Percentiles rank a stretch among this genome's conserved stretches.
These are phyloP conservation scores for Mucor lusitanicus DNA, from an alignment of 371 early-diverging fungal genomes.

Conservation along the genomic window DNA sequence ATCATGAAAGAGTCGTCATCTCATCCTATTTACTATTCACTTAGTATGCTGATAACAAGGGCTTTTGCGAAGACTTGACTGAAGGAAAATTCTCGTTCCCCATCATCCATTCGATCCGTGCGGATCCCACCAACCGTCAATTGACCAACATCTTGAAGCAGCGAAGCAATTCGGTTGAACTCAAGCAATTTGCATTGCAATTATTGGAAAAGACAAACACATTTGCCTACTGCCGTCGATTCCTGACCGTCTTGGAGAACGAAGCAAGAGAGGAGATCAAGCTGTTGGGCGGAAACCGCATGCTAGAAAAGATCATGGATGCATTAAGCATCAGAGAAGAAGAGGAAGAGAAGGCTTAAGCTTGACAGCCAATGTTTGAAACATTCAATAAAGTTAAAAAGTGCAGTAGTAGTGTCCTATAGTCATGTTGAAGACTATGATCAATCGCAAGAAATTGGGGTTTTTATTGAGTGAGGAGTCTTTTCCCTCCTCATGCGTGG, in stretches of 20 bases:
- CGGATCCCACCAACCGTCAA: slow-evolving; percentile 60
- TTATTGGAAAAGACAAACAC: slow-evolving; percentile 76
- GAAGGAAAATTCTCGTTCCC: slow-evolving; percentile 98
- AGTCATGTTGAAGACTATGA: no score
- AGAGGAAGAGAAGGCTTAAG: not conserved
- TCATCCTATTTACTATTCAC: not conserved
- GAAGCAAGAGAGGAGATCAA: slow-evolving; percentile 62
- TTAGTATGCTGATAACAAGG: slow-evolving; percentile 88
- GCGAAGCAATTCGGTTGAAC: slow-evolving; percentile 72
- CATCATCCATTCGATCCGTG: slow-evolving; percentile 82
- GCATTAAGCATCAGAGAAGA: slow-evolving; percentile 7
- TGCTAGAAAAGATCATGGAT: slow-evolving; percentile 56
- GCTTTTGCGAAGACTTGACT: slow-evolving; percentile 95
- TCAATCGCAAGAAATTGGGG: no score
- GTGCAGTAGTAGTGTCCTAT: no score
- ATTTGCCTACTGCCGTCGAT: slow-evolving; percentile 75
- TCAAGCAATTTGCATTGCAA: slow-evolving; percentile 87
- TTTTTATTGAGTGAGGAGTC: no score
- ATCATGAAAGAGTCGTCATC: not conserved
- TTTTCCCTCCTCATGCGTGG: no score
- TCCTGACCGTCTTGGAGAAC: slow-evolving; percentile 60
- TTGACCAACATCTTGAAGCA: slow-evolving; percentile 85
- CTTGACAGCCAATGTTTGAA: not conserved
- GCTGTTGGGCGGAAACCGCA: slow-evolving; percentile 76
- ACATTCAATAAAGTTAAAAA: not conserved